Evolutionary conservation across 164 flowering plant species (phyloP), one percentile per base, ranked within the genome.

Genomic region (Echeveria elegans): DNA sequence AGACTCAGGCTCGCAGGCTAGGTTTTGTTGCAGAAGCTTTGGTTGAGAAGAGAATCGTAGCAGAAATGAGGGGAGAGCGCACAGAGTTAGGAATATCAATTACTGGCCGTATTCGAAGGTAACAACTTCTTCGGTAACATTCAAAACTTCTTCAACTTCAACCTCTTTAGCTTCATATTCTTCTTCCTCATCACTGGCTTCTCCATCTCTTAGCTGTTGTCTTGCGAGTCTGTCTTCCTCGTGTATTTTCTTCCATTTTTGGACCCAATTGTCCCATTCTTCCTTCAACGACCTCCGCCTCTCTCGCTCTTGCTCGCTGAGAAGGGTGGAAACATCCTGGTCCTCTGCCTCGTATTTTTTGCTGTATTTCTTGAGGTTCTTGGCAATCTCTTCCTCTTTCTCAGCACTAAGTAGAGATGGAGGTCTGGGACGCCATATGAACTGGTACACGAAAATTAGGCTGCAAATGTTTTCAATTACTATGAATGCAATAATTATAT

Each of bases 301-400:
- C 81, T 94, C 97, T 1, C 96, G 74, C 15, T 94, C 99, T 68
- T 91, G 97, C 76, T 94, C 99, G 28, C 94, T 87, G 78, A 94
- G 74, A 5, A 75, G 82, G 81, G 80, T 8, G 0, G 96, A 85
- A 9, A 89, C 97, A 66, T 88, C 99, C 71, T 94, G 97, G 70
- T 94, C 99, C 71, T 94, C 96, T 15, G 82, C 87, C 75, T 94
- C 99, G 8, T 89, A 94, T 78, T 87, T 94, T 87, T 88, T 94
- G 66, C 96, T 88, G 77, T 91, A 94, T 71, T 86, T 88, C 83
- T 88, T 94, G 65, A 94, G 72, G 72, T 92, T 89, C 86, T 87
- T 94, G 2, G 89, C 78, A 62, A 94, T 89, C 78, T 94, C 99
- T 66, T 94, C 99, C 71, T 89, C 99, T 68, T 92, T 88, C 76